Percentiles rank a stretch among this genome's conserved stretches.
These are phyloP conservation scores for Pseudovirgaria hyperparasitica DNA, from an alignment of 2,329 filamentous ascomycete genomes.

Conservation along the genomic window DNA sequence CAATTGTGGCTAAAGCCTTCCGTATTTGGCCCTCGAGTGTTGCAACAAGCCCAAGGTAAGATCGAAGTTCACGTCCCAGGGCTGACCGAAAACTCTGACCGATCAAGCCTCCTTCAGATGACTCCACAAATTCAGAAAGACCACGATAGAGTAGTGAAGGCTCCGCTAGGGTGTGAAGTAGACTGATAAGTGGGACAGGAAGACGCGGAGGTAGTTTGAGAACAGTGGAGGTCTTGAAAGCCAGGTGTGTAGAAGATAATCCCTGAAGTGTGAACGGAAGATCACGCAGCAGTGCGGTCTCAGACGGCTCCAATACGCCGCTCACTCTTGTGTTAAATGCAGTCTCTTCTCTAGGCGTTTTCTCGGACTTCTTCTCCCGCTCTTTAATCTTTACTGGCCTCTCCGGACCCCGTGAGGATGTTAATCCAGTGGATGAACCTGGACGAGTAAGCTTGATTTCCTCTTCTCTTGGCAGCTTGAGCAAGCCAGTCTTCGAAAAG, in stretches of 20 bases:
- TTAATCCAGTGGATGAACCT: constrained; percentile 15
- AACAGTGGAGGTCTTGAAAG: constrained; percentile 56
- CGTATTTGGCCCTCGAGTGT: constrained; percentile 88
- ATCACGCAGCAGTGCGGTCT: constrained; percentile 44
- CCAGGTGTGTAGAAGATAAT: constrained; percentile 71
- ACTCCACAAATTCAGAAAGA: constrained; percentile 70
- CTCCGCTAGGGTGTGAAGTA: constrained; percentile 82
- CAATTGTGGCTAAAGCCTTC: constrained; percentile 62
- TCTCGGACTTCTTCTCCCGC: constrained; percentile 14
- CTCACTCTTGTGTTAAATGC: constrained; percentile 5
- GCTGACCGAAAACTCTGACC: constrained; percentile 85
- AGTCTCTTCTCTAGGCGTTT: constrained; percentile 12
- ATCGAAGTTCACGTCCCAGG: constrained; percentile 69
- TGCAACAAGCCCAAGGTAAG: constrained; percentile 81
- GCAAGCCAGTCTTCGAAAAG: constrained; percentile 33
- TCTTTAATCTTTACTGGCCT: constrained; percentile 9
- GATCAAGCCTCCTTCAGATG: constrained; percentile 69
- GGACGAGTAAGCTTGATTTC: too few species aligned
- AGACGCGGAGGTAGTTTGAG: constrained; percentile 68
- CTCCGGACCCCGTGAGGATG: constrained; percentile 11
- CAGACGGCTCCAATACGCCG: constrained; percentile 27
- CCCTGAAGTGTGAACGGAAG: constrained; percentile 89
- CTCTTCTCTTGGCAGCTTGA: constrained; percentile 23
- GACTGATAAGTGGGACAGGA: constrained; percentile 70
- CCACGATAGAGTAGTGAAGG: constrained; percentile 83